A percentile compares a stretch with the other conserved stretches of the same genome.
Evolutionary conservation across 768 basidiomycete species (phyloP).

Genomic region (Leccinum subgranulosum): DNA sequence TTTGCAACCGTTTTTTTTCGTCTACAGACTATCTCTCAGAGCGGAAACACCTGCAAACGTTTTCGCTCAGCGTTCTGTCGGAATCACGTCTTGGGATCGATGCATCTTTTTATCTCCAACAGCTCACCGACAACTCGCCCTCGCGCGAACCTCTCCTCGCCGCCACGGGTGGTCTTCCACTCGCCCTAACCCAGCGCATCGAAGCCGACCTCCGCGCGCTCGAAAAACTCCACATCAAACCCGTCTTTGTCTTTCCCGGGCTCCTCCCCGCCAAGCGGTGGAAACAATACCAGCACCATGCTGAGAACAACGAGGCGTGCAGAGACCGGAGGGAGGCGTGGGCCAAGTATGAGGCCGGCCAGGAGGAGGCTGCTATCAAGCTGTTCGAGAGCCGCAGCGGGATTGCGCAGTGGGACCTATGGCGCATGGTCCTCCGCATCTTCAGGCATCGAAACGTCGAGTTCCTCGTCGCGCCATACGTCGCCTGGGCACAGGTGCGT

Average conservation of each 20-base stretch:
- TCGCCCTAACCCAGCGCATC: constrained; percentile 83
- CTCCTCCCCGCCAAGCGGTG: constrained; percentile 73
- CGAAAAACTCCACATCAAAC: constrained; percentile 91
- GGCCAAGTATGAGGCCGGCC: constrained; percentile 88
- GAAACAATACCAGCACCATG: constrained; percentile 52
- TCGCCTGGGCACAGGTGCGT: constrained; percentile 93
- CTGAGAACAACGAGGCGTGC: constrained; percentile 63
- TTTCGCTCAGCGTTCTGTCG: constrained; percentile 74
- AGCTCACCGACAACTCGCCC: constrained; percentile 69
- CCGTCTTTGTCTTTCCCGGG: constrained; percentile 97
- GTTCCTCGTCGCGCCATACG: constrained; percentile 93
- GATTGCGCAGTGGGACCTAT: constrained; percentile 85
- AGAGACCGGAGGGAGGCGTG: constrained; percentile 83
- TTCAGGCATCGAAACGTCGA: constrained; percentile 95
- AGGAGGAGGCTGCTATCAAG: constrained; percentile 85
- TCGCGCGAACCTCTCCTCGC: constrained; percentile 90
- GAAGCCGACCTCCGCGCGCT: constrained; percentile 88
- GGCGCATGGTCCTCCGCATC: constrained; percentile 87
- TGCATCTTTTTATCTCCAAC: constrained; percentile 84
- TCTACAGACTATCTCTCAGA: constrained; percentile 74
- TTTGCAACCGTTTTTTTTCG: neutral
- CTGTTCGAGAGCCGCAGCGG: constrained; percentile 75
- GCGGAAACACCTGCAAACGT: constrained; percentile 83
- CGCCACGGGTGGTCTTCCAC: constrained; percentile 91
- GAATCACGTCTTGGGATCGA: constrained; percentile 97